Evolutionary conservation across 768 basidiomycete genomes (phyloP).

Genomic region (Pulveroboletus ravenelii): DNA sequence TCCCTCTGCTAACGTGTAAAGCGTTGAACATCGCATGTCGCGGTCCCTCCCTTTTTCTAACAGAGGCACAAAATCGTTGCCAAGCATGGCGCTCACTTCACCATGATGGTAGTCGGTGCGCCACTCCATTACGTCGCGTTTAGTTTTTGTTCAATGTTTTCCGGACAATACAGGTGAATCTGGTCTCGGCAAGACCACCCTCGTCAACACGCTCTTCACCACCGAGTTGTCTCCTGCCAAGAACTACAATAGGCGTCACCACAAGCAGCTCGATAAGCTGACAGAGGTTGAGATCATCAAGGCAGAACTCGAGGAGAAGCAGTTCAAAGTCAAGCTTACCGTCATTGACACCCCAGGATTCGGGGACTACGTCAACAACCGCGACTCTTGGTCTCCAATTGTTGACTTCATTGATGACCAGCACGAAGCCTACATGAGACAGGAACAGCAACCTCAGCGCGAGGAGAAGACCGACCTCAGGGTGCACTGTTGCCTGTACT

Average conservation of each 20-base stretch:
- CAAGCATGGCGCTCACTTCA: conserved; percentile 95
- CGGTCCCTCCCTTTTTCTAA: not conserved
- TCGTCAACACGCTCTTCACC: conserved; percentile 98
- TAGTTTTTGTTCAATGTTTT: not conserved
- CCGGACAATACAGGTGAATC: conserved; percentile 68
- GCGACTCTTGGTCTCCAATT: conserved; percentile 97
- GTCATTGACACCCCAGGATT: conserved; percentile 99
- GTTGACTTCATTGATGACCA: conserved; percentile 98
- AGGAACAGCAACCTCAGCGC: conserved; percentile 98
- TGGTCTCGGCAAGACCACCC: conserved; percentile 93
- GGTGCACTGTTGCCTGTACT: conserved; percentile 96
- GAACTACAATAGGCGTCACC: conserved; percentile 83
- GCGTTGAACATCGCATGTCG: not conserved
- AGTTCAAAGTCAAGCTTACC: conserved; percentile 98
- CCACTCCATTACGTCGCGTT: not conserved
- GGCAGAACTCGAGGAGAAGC: conserved; percentile 97
- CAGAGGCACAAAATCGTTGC: conserved; percentile 99
- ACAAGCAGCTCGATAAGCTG: conserved; percentile 97
- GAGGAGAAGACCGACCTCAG: conserved; percentile 91
- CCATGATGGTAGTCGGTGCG: conserved; percentile 96
- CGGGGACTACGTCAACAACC: conserved; percentile 99
- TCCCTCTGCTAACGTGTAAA: not conserved
- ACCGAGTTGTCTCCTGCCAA: conserved; percentile 91
- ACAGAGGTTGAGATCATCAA: conserved; percentile 99
- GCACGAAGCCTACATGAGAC: conserved; percentile 93